Conservation (phyloP, 345 rosid genomes). For the Populus tremula region DNA sequence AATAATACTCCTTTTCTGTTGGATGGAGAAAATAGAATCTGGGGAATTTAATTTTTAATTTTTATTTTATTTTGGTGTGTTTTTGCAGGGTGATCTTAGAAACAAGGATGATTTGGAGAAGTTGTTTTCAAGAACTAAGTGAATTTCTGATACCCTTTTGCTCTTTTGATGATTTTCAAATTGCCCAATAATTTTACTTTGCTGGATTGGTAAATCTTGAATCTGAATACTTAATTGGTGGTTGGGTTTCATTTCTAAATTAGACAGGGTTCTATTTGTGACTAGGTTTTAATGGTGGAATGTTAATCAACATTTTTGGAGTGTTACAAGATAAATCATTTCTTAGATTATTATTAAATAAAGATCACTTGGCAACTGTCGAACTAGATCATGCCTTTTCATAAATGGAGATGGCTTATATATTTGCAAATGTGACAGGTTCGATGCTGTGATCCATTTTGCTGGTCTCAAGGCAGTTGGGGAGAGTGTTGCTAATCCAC, state of each 20-base stretch:
- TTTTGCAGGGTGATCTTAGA: conserved; percentile 82
- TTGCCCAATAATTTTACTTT: neutral
- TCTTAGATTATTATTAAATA: neutral
- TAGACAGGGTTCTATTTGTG: too few relatives aligned
- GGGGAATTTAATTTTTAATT: neutral
- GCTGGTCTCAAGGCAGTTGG: conserved; percentile 95
- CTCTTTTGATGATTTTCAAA: neutral
- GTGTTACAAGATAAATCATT: neutral
- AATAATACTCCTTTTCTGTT: neutral
- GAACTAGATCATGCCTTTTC: neutral
- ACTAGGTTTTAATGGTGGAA: neutral
- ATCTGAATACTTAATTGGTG: neutral
- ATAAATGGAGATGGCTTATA: neutral
- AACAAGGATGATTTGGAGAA: conserved; percentile 78
- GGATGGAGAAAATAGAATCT: neutral
- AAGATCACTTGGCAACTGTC: too few relatives aligned
- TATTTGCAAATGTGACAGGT: conserved; percentile 39
- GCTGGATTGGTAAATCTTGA: neutral
- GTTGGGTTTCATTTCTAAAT: too few relatives aligned
- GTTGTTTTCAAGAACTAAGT: conserved; percentile 59
- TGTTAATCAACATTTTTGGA: neutral
- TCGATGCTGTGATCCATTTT: conserved; percentile 92
- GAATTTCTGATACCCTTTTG: neutral
- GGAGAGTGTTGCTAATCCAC: conserved; percentile 77
- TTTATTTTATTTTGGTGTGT: neutral